phyloP scores from a whole-genome alignment of 305 asterid genomes.

The Fraxinus angustifolia region DNA sequence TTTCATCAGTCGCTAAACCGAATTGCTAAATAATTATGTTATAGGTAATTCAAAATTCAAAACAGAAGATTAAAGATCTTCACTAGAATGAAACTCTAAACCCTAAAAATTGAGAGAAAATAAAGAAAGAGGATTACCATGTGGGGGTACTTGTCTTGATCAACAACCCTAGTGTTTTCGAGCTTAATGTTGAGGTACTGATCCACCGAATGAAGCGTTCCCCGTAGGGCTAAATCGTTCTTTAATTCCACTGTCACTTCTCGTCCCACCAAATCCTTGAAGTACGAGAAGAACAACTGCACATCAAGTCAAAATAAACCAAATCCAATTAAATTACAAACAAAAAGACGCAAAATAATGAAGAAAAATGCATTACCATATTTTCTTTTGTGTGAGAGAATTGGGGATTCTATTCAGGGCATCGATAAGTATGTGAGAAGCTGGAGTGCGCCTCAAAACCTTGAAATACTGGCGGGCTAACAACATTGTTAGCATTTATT shows the following conservation, averaged over 20 bases:
- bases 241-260: conserved; percentile 97
- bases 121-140: conserved; percentile 47
- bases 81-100: background rate
- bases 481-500: background rate
- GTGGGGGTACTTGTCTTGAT: conserved; percentile 94
- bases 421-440: background rate
- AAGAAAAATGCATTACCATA: conserved; percentile 31
- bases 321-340: conserved; percentile 3
- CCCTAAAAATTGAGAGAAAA: conserved; percentile 19
- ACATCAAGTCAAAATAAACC: conserved; percentile 9
- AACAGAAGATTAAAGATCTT: background rate
- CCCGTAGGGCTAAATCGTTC: conserved; percentile 93
- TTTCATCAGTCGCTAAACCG: background rate
- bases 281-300: conserved; percentile 96
- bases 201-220: conserved; percentile 95
- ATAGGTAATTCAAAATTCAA: background rate
- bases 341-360: background rate
- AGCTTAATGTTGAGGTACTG: conserved; percentile 96
- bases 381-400: background rate
- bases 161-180: conserved; percentile 92
- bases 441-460: background rate
- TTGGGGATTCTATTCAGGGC: background rate
- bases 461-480: background rate
- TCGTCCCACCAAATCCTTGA: conserved; percentile 95
- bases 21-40: background rate